Evolutionary conservation across 768 basidiomycete species (phyloP).

Genomic region (Xerocomellus chrysenteron): DNA sequence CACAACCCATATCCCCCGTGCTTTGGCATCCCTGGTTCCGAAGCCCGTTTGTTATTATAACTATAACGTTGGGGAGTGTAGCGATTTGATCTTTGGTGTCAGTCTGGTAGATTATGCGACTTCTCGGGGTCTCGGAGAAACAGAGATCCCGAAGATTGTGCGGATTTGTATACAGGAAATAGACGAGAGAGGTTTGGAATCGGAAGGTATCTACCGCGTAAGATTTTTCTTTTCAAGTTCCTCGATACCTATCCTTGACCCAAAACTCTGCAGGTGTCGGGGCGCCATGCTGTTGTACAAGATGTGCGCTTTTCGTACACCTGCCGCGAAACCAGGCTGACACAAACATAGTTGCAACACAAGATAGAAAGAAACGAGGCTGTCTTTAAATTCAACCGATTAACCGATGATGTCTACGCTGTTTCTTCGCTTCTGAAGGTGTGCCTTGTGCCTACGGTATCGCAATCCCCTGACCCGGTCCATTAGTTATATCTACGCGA

Average conservation of each 20-base stretch:
- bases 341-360: conserved; percentile 63
- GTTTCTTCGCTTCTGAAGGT: conserved; percentile 87
- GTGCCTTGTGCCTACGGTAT: not conserved
- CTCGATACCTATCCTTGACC: not conserved
- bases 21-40: conserved; percentile 64
- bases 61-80: conserved; percentile 79
- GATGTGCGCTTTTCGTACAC: conserved; percentile 47
- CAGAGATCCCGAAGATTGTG: conserved; percentile 77
- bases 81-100: conserved; percentile 87
- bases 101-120: conserved; percentile 88
- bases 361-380: conserved; percentile 84
- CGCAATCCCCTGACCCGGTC: not conserved
- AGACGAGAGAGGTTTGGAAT: conserved; percentile 73
- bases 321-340: not conserved
- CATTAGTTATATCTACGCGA: conserved; percentile 75
- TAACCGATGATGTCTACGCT: conserved; percentile 76
- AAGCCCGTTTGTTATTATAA: conserved; percentile 75
- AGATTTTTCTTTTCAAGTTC: conserved; percentile 18
- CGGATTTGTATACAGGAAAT: conserved; percentile 80
- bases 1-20: conserved; percentile 55
- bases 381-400: conserved; percentile 68
- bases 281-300: conserved; percentile 82
- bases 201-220: conserved; percentile 81
- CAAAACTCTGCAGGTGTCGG: conserved; percentile 58
- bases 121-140: conserved; percentile 68